These are phyloP conservation scores for Elsinoe fawcettii DNA, from an alignment of 2,329 filamentous ascomycete genomes.

Conservation along the genomic window DNA sequence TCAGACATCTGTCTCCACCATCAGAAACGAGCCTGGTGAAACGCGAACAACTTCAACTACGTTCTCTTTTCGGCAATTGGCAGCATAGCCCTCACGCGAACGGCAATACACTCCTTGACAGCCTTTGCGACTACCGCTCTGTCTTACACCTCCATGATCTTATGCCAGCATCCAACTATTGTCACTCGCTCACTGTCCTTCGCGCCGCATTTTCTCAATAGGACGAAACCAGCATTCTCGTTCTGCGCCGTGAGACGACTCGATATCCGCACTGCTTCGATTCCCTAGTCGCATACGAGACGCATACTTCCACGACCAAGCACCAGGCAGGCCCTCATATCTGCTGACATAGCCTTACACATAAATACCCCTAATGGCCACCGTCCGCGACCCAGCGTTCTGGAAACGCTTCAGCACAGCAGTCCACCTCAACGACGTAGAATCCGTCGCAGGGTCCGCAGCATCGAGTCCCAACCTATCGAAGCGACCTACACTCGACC, in stretches of 20 bases:
- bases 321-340: too few species aligned
- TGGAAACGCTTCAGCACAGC: slow-evolving; percentile 54
- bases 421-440: slow-evolving; percentile 47
- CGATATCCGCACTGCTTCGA: too few species aligned
- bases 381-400: slow-evolving; percentile 50
- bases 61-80: neutral
- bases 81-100: neutral
- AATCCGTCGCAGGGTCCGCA: slow-evolving; percentile 21
- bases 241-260: too few species aligned
- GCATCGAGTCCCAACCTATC: slow-evolving; percentile 1
- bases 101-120: neutral
- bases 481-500: slow-evolving; percentile 25
- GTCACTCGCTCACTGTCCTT: neutral
- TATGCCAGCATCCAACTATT: neutral
- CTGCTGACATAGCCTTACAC: too few species aligned
- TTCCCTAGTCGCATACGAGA: too few species aligned
- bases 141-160: neutral
- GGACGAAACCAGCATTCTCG: too few species aligned
- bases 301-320: too few species aligned
- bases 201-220: too few species aligned
- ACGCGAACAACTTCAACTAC: slow-evolving; percentile 5
- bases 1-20: neutral
- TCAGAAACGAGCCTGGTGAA: slow-evolving; percentile 7
- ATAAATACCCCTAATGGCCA: slow-evolving; percentile 34
- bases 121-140: neutral